Percentiles rank a stretch among this genome's conserved stretches.
Evolutionary conservation across 352 stramenopile species (phyloP).

Genomic region (Elongisporangium prolatum): DNA sequence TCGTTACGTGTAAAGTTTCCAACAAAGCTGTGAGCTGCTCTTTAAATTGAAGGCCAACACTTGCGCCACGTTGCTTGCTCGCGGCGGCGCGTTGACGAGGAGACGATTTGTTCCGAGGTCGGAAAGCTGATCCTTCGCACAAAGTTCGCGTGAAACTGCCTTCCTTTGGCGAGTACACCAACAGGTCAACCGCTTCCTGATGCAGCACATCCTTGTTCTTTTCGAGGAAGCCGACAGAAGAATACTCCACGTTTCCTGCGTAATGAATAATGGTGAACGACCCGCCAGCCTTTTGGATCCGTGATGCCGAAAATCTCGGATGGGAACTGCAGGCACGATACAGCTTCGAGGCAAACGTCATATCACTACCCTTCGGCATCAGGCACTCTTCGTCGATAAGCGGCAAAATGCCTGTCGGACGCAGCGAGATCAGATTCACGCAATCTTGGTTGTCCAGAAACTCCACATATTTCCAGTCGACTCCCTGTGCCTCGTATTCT

Average conservation of each 20-base stretch:
- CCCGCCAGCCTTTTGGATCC: constrained; percentile 68
- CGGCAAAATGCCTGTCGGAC: constrained; percentile 73
- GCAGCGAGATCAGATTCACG: constrained; percentile 89
- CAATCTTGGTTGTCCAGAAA: constrained; percentile 88
- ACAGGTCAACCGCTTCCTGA: constrained; percentile 76
- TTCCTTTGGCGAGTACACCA: constrained; percentile 63
- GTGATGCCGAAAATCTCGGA: constrained; percentile 59
- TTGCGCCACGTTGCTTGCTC: constrained; percentile 69
- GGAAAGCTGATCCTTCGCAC: constrained; percentile 54
- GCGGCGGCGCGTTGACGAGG: constrained; percentile 43
- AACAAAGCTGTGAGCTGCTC: constrained; percentile 71
- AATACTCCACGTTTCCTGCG: constrained; percentile 78
- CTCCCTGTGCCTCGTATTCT: constrained; percentile 79
- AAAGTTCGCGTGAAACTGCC: constrained; percentile 71
- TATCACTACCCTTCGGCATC: constrained; percentile 82
- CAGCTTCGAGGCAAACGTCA: constrained; percentile 76
- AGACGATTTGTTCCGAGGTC: constrained; percentile 44
- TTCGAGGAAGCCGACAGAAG: constrained; percentile 64
- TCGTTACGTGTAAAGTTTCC: constrained; percentile 65
- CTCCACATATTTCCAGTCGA: constrained; percentile 83
- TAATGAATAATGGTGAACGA: constrained; percentile 83
- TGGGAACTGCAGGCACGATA: constrained; percentile 65
- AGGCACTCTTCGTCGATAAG: constrained; percentile 88
- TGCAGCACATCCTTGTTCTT: constrained; percentile 88
- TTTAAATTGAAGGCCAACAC: constrained; percentile 86